Evolutionary conservation across 148 eudicot species (phyloP), one percentile per base, ranked within the genome.

Genomic region (Tetragonia tetragonoides): DNA sequence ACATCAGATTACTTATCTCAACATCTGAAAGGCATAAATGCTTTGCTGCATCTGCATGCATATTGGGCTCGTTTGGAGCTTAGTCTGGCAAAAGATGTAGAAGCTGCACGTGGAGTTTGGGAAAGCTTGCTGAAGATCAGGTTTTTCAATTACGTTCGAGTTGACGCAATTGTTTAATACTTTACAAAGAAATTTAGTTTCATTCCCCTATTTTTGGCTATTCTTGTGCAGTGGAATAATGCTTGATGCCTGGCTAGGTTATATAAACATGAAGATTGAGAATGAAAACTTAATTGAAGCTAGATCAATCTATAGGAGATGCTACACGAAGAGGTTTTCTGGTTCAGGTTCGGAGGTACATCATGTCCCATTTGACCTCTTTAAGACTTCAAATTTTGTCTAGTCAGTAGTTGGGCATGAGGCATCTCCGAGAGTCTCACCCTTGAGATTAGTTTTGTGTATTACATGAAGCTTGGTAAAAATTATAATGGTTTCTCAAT

Each of bases 81-180:
- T 60, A 85, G 78, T 70, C 78, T 91, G 67, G 92, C 89, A 46
- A 88, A 91, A 69, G 94, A 93, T 83, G 68, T 88, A 72, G 80
- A 76, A 78, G 97, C 97, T 77, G 97, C 97, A 75, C 99, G 99
- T 66, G 93, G 97, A 68, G 99, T 91, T 53, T 95, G 99, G 99
- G 99, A 95, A 54, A 89, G 87, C 89, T 85, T 95, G 84, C 91
- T 95, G 77, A 95, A 90, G 83, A 86, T 76, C 38, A 89, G 97
- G 98, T 92, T 46, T 60, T 81, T 51, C 20, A 21, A 72, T 76
- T 46, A 18, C 39, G 21, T 24, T n/a, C 59, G 62, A 65, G 63
- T 77, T 38, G 65, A 51, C 3, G 37, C 66, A 34, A 39, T 11
- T 62, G 72, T 40, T 16, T 41, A 28, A n/a, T 49, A 46, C 20